Conservation (phyloP, 1,139 yeast genomes). For the Sugiyamaella sp. region DNA sequence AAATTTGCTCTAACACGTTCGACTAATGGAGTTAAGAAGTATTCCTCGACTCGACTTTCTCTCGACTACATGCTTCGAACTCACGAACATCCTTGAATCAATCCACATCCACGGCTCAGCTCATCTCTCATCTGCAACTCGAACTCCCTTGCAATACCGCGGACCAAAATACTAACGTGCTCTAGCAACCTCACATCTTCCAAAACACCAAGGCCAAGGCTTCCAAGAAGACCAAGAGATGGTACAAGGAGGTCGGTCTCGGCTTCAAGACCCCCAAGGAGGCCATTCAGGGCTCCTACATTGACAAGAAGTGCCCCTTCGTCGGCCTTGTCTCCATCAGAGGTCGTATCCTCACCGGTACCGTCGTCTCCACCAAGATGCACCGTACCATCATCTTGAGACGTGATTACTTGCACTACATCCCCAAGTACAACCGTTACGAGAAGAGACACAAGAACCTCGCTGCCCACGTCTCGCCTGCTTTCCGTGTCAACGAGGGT, state of each 20-base stretch:
- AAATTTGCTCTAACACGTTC: no score
- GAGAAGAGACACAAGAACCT: slow-evolving; percentile 99
- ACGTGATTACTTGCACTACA: slow-evolving; percentile 99
- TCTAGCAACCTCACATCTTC: slow-evolving; percentile 99
- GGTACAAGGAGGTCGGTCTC: slow-evolving; percentile 99
- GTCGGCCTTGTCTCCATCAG: slow-evolving; percentile 96
- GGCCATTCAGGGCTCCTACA: slow-evolving; percentile 98
- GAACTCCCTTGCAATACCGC: neutral
- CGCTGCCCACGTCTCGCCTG: slow-evolving; percentile 99
- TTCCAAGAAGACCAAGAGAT: slow-evolving; percentile 99
- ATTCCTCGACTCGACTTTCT: no score
- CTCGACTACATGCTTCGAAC: no score
- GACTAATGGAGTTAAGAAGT: no score
- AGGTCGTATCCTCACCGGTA: slow-evolving; percentile 95
- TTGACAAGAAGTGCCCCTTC: slow-evolving; percentile 99
- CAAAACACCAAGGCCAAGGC: slow-evolving; percentile 99
- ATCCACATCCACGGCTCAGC: no score
- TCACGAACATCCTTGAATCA: no score
- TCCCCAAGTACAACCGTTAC: slow-evolving; percentile 99
- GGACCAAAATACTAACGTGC: slow-evolving; percentile 18
- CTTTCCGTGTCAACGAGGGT: slow-evolving; percentile 99
- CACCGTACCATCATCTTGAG: slow-evolving; percentile 99
- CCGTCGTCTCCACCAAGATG: slow-evolving; percentile 99
- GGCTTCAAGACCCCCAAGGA: slow-evolving; percentile 99
- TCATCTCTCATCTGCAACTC: no score